These are phyloP conservation scores for Hura crepitans DNA, from an alignment of 441 rosid genomes.

Conservation along the genomic window DNA sequence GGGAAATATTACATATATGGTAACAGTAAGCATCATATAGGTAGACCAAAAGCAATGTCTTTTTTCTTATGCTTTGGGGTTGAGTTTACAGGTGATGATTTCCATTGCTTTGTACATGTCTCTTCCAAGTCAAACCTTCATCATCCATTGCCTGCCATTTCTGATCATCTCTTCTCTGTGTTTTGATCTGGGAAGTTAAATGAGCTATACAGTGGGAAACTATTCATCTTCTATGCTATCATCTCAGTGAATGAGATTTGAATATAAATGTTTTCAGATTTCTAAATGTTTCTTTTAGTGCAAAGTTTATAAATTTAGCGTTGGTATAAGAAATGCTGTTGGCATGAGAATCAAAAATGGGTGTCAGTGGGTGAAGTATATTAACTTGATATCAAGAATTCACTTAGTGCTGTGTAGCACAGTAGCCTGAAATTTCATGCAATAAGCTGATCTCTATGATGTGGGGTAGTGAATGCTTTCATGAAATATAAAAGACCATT, in stretches of 20 bases:
- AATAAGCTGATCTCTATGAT: too few relatives aligned
- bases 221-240: not conserved
- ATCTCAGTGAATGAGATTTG: not conserved
- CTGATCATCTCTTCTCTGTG: not conserved
- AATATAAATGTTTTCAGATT: not conserved
- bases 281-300: too few relatives aligned
- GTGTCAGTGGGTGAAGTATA: too few relatives aligned
- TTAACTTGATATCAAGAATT: too few relatives aligned
- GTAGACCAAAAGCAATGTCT: not conserved
- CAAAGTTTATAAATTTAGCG: too few relatives aligned
- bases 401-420: too few relatives aligned
- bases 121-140: not conserved
- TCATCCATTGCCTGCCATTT: not conserved
- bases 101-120: slow-evolving; percentile 13
- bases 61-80: not conserved
- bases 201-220: too few relatives aligned
- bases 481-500: too few relatives aligned
- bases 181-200: not conserved
- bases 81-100: slow-evolving; percentile 7
- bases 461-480: too few relatives aligned
- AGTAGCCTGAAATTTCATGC: too few relatives aligned
- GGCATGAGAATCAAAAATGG: too few relatives aligned
- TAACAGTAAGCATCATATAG: slow-evolving; percentile 1
- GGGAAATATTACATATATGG: slow-evolving; percentile 1
- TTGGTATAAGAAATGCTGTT: too few relatives aligned